A percentile compares a stretch with the other conserved stretches of the same genome.
Conservation (phyloP, 441 rosid species). For the Syzygium syzygioides region DNA sequence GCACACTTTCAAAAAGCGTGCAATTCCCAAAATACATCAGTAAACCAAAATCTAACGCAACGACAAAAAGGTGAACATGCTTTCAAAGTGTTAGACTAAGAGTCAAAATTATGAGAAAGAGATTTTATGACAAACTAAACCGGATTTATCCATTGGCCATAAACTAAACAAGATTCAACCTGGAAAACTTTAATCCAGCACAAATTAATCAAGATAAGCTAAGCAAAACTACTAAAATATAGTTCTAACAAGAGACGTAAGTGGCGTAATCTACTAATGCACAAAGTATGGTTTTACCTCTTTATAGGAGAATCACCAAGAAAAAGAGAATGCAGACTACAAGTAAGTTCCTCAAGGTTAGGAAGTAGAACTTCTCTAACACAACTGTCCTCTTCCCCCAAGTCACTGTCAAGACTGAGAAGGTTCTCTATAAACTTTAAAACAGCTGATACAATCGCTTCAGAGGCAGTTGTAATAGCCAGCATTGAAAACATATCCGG, state of each 20-base stretch:
- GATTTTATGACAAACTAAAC: background rate
- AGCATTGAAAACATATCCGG: constrained; percentile 84
- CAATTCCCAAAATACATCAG: background rate
- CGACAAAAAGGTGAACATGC: background rate
- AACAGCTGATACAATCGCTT: constrained; percentile 62
- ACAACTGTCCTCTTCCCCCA: constrained; percentile 39
- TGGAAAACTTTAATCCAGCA: background rate
- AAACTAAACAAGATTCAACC: background rate
- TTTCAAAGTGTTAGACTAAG: background rate
- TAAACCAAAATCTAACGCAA: background rate
- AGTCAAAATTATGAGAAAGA: background rate
- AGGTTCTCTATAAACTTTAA: constrained; percentile 81
- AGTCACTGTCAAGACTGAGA: constrained; percentile 59
- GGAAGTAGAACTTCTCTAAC: constrained; percentile 43
- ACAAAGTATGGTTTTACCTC: constrained; percentile 41
- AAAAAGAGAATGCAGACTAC: constrained; percentile 70
- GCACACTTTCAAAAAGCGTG: background rate
- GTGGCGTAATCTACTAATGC: background rate
- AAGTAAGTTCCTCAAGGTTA: constrained; percentile 54
- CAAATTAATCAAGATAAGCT: background rate
- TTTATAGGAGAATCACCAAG: constrained; percentile 42
- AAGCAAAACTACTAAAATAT: background rate
- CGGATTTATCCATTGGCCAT: background rate
- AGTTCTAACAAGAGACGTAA: background rate
- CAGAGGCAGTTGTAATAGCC: constrained; percentile 65